A percentile compares a stretch with the other conserved stretches of the same genome.
phyloP scores from a whole-genome alignment of 495 filamentous ascomycete species.

The Lasiosphaeria ovina region DNA sequence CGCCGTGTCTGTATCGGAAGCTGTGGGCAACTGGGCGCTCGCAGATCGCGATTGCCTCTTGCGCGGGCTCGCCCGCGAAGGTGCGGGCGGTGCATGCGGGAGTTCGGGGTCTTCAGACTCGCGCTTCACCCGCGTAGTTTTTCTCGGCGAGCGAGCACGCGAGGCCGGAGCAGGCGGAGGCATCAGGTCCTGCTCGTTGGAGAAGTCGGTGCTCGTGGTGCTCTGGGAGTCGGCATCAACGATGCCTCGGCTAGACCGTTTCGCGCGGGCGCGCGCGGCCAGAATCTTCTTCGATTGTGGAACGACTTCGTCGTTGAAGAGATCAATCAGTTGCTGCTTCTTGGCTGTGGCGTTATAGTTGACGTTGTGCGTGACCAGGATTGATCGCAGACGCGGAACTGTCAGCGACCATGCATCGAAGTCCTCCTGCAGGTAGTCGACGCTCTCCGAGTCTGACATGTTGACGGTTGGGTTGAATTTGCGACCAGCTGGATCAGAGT shows the following conservation, averaged over 20 bases:
- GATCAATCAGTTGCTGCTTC: slow-evolving; percentile 78
- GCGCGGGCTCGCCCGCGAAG: slow-evolving; percentile 41
- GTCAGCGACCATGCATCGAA: slow-evolving; percentile 84
- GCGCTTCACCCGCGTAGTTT: slow-evolving; percentile 44
- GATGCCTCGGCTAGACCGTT: slow-evolving; percentile 81
- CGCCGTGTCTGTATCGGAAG: slow-evolving; percentile 50
- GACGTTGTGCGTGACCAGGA: slow-evolving; percentile 83
- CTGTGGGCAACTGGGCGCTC: slow-evolving; percentile 42
- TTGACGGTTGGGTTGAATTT: slow-evolving; percentile 27
- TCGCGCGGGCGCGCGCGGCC: slow-evolving; percentile 68
- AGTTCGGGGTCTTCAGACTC: slow-evolving; percentile 47
- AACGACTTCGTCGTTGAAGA: slow-evolving; percentile 76
- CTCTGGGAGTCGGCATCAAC: slow-evolving; percentile 64
- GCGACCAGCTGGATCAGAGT: neutral
- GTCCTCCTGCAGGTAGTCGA: slow-evolving; percentile 77
- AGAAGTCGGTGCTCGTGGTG: slow-evolving; percentile 39
- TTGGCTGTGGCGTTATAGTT: slow-evolving; percentile 78
- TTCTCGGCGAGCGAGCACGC: slow-evolving; percentile 48
- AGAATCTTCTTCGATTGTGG: slow-evolving; percentile 75
- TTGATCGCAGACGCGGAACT: slow-evolving; percentile 79
- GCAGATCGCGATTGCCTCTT: slow-evolving; percentile 52
- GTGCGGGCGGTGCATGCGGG: slow-evolving; percentile 30
- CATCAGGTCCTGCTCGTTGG: slow-evolving; percentile 45
- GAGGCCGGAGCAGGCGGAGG: slow-evolving; percentile 39
- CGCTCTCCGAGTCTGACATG: slow-evolving; percentile 64